Evolutionary conservation across 371 early-diverging fungal species (phyloP), one percentile per base, ranked within the genome.

Genomic region (Quaeritorhiza haematococci): DNA sequence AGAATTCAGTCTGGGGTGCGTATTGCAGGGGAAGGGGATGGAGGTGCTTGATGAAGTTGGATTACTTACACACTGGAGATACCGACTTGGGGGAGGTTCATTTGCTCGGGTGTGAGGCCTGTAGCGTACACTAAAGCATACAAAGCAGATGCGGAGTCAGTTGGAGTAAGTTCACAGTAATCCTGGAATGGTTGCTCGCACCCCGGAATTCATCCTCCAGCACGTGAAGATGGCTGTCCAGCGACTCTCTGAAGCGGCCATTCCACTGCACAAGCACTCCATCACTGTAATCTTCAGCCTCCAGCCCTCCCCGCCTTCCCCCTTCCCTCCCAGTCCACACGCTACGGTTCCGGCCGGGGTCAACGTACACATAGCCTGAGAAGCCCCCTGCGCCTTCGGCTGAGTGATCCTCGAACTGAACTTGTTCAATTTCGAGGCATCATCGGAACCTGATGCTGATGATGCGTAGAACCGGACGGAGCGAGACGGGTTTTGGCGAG

Each of bases 331-430:
- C n/a, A n/a, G n/a, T n/a, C n/a, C n/a, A n/a, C n/a, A n/a, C n/a
- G n/a, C n/a, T n/a, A n/a, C n/a, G n/a, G n/a, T n/a, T n/a, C n/a
- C n/a, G n/a, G n/a, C n/a, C n/a, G n/a, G n/a, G 56, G 42, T 3
- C 19, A 5, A 24, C 15, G 74, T 82, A 93, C 93, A 83, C 93
- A 94, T 93, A 13, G 98, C 98, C 74, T 97, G 95, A 45, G 92
- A 88, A 34, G 96, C 94, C 52, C 95, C 96, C 64, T 93, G 93
- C 34, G 88, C 79, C 67, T 92, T 93, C 46, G 90, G 90, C 72
- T 95, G 89, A 26, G 98, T 97, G 68, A 97, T 91, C 52, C 76
- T 79, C 33, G 86, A 63, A 67, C 89, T 90, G 74, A 77, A 89
- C 57, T 86, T 86, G 83, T 94, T 94, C 6, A 59, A 21, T 8